Evolutionary conservation across 2,329 filamentous ascomycete species (phyloP).

Genomic region (Cladosporium colombiae): DNA sequence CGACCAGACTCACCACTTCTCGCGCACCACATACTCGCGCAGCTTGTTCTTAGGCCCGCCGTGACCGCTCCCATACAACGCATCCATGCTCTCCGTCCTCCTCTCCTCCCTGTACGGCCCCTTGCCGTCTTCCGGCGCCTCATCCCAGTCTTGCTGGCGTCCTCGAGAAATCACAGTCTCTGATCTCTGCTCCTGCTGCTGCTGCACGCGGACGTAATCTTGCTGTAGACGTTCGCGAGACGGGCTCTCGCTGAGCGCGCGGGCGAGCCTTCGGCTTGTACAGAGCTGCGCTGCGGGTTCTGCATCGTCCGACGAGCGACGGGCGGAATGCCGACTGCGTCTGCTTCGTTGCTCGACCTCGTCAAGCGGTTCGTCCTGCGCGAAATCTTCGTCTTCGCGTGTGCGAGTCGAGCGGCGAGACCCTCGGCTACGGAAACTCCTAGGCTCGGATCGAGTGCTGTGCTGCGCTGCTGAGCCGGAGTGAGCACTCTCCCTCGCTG

Average conservation of each 20-base stretch:
- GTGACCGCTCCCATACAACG: conserved; percentile 19
- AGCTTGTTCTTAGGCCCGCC: not conserved
- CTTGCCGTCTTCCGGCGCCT: conserved; percentile 21
- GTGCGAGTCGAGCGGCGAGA: not conserved
- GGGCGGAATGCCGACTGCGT: conserved; percentile 1
- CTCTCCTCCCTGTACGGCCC: conserved; percentile 28
- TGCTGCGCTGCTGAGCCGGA: not conserved
- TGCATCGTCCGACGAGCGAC: conserved; percentile 18
- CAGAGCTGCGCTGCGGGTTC: conserved; percentile 22
- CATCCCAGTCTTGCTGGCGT: not conserved
- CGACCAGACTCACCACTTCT: conserved; percentile 6
- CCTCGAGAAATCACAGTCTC: not conserved
- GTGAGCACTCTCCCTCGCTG: not conserved
- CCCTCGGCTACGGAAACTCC: not conserved
- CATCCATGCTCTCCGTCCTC: conserved; percentile 23
- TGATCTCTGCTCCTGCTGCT: conserved; percentile 10
- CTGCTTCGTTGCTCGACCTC: conserved; percentile 8
- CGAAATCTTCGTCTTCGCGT: not conserved
- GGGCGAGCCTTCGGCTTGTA: conserved; percentile 21
- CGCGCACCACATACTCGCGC: conserved; percentile 9
- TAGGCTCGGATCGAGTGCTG: not conserved
- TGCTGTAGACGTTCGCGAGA: conserved; percentile 28
- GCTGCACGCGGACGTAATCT: not conserved
- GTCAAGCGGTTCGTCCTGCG: conserved; percentile 2
- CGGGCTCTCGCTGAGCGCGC: conserved; percentile 34